phyloP scores from a whole-genome alignment of 148 eudicot species.

The Arctostaphylos glauca region DNA sequence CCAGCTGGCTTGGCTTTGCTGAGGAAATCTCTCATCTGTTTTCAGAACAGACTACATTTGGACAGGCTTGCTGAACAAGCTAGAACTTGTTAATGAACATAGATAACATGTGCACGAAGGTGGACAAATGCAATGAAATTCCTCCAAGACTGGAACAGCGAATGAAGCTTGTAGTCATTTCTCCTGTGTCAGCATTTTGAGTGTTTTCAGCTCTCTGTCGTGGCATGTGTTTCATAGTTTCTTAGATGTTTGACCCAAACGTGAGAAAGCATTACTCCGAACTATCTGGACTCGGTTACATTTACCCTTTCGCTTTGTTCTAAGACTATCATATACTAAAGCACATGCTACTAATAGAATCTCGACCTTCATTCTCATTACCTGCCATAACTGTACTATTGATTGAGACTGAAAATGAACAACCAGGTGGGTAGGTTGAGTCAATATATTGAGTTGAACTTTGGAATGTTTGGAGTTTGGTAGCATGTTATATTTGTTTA shows the following conservation, averaged over 20 bases:
- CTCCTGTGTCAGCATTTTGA: neutral
- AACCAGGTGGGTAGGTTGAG: neutral
- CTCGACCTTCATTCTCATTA: neutral
- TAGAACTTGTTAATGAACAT: neutral
- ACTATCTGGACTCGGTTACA: neutral
- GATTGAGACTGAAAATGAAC: neutral
- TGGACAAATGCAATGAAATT: neutral
- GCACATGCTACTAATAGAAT: neutral
- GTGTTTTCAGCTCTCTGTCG: neutral
- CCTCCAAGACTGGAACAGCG: neutral
- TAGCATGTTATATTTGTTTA: neutral
- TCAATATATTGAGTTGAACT: neutral
- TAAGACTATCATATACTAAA: neutral
- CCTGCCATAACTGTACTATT: neutral
- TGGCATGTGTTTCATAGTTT: neutral
- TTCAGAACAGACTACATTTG: neutral
- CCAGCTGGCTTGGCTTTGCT: neutral
- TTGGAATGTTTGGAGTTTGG: neutral
- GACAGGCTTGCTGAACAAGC: neutral
- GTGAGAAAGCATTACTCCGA: neutral
- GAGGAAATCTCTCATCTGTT: neutral
- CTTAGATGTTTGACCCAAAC: neutral
- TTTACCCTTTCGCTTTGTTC: neutral
- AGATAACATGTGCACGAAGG: neutral
- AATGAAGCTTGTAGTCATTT: neutral